Percentiles rank a stretch among this genome's conserved stretches.
These are phyloP conservation scores for Fusarium sororula DNA, from an alignment of 2,329 filamentous ascomycete species.

Conservation along the genomic window DNA sequence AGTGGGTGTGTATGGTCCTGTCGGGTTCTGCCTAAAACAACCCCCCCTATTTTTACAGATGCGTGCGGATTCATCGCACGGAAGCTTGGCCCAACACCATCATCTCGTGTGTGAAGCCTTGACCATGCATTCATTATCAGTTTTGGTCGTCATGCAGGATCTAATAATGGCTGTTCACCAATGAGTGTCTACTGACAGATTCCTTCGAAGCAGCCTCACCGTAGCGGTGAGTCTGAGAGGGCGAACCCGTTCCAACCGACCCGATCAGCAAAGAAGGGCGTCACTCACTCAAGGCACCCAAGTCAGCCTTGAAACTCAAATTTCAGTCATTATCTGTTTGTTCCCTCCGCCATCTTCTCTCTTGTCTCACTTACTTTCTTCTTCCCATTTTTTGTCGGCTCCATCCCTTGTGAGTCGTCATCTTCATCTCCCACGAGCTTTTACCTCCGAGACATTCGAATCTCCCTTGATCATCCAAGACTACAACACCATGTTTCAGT, in stretches of 20 bases:
- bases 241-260: neutral
- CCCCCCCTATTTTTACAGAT: constrained; percentile 13
- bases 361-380: constrained; percentile 1
- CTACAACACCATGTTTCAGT: neutral
- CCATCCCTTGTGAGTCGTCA: neutral
- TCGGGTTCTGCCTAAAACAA: neutral
- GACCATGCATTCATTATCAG: neutral
- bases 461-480: neutral
- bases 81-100: neutral
- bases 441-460: neutral
- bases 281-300: neutral
- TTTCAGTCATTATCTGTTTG: neutral
- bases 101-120: neutral
- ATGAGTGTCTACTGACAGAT: neutral
- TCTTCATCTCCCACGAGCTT: neutral
- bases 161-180: neutral
- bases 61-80: neutral
- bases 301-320: neutral
- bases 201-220: neutral
- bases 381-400: neutral
- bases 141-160: neutral
- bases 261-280: neutral
- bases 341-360: neutral
- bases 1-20: neutral
- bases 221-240: constrained; percentile 6